phyloP scores from a whole-genome alignment of 306 rosid genomes.

The Corylus americana region DNA sequence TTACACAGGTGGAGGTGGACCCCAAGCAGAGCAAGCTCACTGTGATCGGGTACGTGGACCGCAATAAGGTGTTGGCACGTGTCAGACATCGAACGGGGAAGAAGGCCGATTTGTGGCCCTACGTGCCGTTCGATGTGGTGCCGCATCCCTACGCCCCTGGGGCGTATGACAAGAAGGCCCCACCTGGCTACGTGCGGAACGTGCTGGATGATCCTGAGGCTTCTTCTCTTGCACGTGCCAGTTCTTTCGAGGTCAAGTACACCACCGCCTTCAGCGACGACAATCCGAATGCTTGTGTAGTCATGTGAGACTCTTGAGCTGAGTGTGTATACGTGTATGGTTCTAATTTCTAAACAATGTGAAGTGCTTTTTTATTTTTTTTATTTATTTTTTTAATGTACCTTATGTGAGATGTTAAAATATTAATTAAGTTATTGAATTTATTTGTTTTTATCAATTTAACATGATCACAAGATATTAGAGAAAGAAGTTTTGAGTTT shows the following conservation, averaged over 20 bases:
- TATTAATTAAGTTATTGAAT: no score
- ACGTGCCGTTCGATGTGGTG: constrained; percentile 47
- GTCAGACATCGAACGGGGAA: constrained; percentile 50
- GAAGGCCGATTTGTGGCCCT: constrained; percentile 57
- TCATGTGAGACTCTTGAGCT: constrained; percentile 24
- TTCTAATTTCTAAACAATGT: no score
- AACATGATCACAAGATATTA: no score
- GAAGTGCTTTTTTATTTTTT: no score
- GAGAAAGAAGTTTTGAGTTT: no score
- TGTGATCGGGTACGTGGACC: constrained; percentile 47
- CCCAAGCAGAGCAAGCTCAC: constrained; percentile 48
- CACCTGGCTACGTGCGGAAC: constrained; percentile 59
- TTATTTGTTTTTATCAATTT: no score
- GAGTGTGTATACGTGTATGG: no score
- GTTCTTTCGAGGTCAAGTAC: constrained; percentile 42
- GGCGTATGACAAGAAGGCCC: constrained; percentile 53
- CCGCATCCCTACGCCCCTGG: constrained; percentile 49
- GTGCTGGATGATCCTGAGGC: constrained; percentile 31
- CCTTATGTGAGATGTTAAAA: no score
- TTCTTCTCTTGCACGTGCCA: constrained; percentile 42
- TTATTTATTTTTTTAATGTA: no score
- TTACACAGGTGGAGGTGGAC: constrained; percentile 40
- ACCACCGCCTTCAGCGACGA: constrained; percentile 59
- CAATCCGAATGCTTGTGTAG: constrained; percentile 44
- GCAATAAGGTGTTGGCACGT: constrained; percentile 37